phyloP scores from a whole-genome alignment of 495 filamentous ascomycete genomes.

The Delitschia confertaspora region DNA sequence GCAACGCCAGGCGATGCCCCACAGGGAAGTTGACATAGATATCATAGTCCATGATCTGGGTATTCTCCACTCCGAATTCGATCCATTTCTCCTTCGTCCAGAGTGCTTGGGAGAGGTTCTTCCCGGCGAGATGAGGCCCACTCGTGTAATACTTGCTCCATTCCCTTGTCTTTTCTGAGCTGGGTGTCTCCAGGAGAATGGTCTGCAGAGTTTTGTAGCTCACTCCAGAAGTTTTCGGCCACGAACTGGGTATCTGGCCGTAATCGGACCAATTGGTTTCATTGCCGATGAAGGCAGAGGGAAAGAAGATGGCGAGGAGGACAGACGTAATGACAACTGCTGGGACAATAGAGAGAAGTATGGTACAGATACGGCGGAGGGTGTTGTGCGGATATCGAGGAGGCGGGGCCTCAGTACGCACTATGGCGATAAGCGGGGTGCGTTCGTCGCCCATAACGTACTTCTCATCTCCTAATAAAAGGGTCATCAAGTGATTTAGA shows the following conservation, averaged over 20 bases:
- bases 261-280: conserved; percentile 29
- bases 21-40: conserved; percentile 85
- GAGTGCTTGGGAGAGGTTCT: conserved; percentile 74
- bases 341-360: conserved; percentile 49
- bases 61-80: conserved; percentile 67
- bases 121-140: conserved; percentile 79
- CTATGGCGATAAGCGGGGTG: conserved; percentile 54
- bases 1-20: conserved; percentile 66
- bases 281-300: conserved; percentile 22
- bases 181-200: conserved; percentile 64
- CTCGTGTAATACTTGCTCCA: conserved; percentile 90
- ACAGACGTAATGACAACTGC: conserved; percentile 53
- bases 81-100: conserved; percentile 85
- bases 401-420: conserved; percentile 43
- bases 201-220: conserved; percentile 58
- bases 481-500: neutral
- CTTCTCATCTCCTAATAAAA: conserved; percentile 17
- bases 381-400: conserved; percentile 60
- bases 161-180: conserved; percentile 56
- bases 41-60: conserved; percentile 71
- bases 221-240: conserved; percentile 34
- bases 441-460: conserved; percentile 46
- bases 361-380: conserved; percentile 64
- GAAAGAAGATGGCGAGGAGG: conserved; percentile 44
- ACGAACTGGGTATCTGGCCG: conserved; percentile 39